phyloP scores from a whole-genome alignment of 495 filamentous ascomycete genomes.

The Trichoderma erinaceum region DNA sequence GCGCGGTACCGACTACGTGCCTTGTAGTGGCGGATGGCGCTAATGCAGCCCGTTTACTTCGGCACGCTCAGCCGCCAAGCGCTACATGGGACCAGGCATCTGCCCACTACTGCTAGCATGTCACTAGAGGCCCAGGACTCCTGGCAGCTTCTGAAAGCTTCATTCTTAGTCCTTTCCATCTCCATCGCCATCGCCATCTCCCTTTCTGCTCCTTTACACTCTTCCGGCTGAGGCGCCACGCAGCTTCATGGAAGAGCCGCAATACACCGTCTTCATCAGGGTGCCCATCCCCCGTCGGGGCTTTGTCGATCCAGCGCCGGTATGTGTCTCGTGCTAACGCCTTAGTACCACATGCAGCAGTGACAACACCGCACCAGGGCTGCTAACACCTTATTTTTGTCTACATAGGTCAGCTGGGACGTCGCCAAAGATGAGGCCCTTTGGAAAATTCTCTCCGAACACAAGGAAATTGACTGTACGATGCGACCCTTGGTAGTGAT shows the following conservation, averaged over 20 bases:
- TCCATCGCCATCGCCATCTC: background rate
- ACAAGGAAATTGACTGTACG: constrained; percentile 78
- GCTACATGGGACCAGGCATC: no score
- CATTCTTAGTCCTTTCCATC: background rate
- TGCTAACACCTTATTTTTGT: background rate
- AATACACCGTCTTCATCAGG: constrained; percentile 74
- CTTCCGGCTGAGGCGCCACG: background rate
- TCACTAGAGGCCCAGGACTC: no score
- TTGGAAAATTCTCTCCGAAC: constrained; percentile 83
- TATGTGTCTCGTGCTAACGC: constrained; percentile 36
- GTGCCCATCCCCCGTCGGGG: constrained; percentile 80
- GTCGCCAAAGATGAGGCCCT: constrained; percentile 75
- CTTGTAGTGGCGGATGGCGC: no score
- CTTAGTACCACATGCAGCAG: constrained; percentile 1
- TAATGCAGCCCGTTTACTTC: no score
- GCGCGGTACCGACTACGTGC: no score
- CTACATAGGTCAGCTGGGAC: constrained; percentile 49
- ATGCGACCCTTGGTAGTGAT: constrained; percentile 17
- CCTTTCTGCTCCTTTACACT: background rate
- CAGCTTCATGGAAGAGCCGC: constrained; percentile 30
- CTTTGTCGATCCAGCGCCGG: constrained; percentile 85
- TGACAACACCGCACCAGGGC: constrained; percentile 18
- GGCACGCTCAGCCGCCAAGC: no score
- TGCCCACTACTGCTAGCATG: no score
- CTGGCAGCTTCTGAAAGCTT: background rate